Conservation (phyloP, 2,329 filamentous ascomycete species). For the Paramyrothecium roridum region DNA sequence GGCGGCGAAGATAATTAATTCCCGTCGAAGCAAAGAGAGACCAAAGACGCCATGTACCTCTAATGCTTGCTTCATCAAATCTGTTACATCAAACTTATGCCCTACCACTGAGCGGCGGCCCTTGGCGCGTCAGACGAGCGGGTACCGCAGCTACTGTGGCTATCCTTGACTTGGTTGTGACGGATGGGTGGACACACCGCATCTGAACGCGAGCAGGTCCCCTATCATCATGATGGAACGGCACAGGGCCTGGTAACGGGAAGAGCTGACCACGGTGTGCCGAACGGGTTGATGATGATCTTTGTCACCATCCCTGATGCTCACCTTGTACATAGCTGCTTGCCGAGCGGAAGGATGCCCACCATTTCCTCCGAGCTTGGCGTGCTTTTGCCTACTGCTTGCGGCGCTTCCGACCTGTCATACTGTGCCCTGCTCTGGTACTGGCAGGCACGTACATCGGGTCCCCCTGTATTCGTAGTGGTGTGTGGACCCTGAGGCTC, state of each 20-base stretch:
- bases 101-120: neutral
- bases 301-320: too few species aligned
- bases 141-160: neutral
- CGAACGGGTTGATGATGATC: too few species aligned
- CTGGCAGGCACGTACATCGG: neutral
- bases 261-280: too few species aligned
- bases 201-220: neutral
- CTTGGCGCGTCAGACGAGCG: neutral
- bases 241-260: too few species aligned
- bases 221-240: neutral
- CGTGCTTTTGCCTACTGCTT: too few species aligned
- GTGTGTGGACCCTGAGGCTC: conserved; percentile 24
- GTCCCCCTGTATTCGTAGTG: conserved; percentile 3
- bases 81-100: neutral
- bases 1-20: neutral
- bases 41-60: too few species aligned
- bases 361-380: too few species aligned
- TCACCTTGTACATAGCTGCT: too few species aligned
- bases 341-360: too few species aligned
- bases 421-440: neutral
- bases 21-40: too few species aligned
- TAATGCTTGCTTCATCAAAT: neutral
- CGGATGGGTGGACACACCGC: neutral
- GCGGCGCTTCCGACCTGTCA: too few species aligned
- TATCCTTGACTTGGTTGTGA: neutral